A percentile compares a stretch with the other conserved stretches of the same genome.
These are phyloP conservation scores for Debaryomycetaceae sp. DNA, from an alignment of 1,139 yeast species.

Conservation along the genomic window DNA sequence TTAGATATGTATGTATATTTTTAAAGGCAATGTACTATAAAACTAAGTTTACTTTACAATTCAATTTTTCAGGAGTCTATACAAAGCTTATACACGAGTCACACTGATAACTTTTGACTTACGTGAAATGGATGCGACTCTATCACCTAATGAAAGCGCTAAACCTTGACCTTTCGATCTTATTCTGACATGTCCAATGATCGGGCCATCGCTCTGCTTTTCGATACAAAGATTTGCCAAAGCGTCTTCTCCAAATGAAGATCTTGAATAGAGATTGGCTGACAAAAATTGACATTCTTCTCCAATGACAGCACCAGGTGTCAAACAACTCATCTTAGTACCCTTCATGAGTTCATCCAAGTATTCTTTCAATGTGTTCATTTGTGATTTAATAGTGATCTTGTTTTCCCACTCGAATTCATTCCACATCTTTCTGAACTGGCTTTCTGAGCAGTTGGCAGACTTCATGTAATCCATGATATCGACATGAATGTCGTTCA, in stretches of 20 bases:
- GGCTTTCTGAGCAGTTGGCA: slow-evolving; percentile 81
- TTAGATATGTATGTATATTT: slow-evolving; percentile 2
- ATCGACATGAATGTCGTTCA: slow-evolving; percentile 93
- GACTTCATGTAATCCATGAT: slow-evolving; percentile 98
- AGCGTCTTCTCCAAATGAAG: slow-evolving; percentile 97
- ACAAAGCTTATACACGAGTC: slow-evolving; percentile 16
- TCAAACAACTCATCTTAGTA: slow-evolving; percentile 92
- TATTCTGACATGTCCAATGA: slow-evolving; percentile 93
- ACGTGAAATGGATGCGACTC: slow-evolving; percentile 76
- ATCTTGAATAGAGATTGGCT: slow-evolving; percentile 89
- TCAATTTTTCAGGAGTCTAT: background rate
- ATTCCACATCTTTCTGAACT: slow-evolving; percentile 97
- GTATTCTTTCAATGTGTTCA: slow-evolving; percentile 71
- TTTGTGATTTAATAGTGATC: slow-evolving; percentile 77
- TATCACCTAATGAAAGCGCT: slow-evolving; percentile 91
- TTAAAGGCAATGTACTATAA: slow-evolving; percentile 1
- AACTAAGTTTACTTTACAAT: background rate
- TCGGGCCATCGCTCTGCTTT: slow-evolving; percentile 67
- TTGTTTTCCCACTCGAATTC: slow-evolving; percentile 99
- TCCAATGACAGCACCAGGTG: slow-evolving; percentile 84
- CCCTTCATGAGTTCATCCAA: slow-evolving; percentile 73
- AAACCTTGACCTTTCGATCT: slow-evolving; percentile 98
- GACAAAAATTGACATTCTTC: slow-evolving; percentile 90
- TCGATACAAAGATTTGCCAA: slow-evolving; percentile 94
- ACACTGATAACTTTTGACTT: slow-evolving; percentile 34